Evolutionary conservation across 176 grass and related monocot genomes (phyloP).

Genomic region (Carex parvula): DNA sequence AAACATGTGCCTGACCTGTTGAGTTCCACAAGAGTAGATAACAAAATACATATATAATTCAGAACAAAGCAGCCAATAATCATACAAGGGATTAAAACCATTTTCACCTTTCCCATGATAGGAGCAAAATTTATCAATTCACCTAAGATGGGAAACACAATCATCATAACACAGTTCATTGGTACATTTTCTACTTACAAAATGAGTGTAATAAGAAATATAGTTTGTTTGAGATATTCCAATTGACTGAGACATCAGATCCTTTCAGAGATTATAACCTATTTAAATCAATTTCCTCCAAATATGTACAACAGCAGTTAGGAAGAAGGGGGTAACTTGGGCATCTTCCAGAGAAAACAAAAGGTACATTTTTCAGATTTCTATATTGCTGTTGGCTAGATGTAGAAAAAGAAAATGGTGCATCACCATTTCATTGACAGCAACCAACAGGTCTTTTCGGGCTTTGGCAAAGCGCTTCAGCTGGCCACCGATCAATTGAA

Average conservation of each 20-base stretch:
- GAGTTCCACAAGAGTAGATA: slow-evolving; percentile 1
- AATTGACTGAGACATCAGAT: neutral
- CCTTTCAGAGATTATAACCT: neutral
- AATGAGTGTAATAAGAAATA: neutral
- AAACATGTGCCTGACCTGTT: slow-evolving; percentile 98
- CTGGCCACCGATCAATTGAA: slow-evolving; percentile 96
- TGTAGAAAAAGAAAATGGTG: neutral
- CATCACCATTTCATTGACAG: slow-evolving; percentile 87
- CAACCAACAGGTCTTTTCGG: slow-evolving; percentile 93
- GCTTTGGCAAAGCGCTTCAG: slow-evolving; percentile 93
- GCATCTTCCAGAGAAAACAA: neutral
- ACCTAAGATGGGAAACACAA: neutral
- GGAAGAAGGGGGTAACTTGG: neutral
- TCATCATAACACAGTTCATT: neutral
- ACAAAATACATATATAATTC: neutral
- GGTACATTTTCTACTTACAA: neutral
- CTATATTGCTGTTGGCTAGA: neutral
- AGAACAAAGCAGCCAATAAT: neutral
- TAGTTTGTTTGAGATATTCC: neutral
- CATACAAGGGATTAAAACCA: neutral
- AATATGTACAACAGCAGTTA: neutral
- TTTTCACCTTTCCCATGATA: neutral
- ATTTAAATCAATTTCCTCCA: neutral
- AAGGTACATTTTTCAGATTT: neutral
- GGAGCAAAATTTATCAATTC: neutral